Percentiles rank a stretch among this genome's conserved stretches.
Evolutionary conservation across 345 rosid genomes (phyloP).

Genomic region (Ceriops zippeliana): DNA sequence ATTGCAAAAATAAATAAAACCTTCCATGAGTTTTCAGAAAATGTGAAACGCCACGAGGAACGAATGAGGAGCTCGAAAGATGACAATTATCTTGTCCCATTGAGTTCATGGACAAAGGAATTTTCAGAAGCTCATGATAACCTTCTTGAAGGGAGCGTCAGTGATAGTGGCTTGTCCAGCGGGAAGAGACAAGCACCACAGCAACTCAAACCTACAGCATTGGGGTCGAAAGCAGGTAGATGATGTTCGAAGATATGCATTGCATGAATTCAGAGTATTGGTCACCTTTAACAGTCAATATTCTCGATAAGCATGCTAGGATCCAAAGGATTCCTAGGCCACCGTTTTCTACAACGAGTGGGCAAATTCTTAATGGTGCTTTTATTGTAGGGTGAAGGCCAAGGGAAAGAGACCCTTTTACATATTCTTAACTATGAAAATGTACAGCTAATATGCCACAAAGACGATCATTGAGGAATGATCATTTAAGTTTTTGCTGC

Average conservation of each 20-base stretch:
- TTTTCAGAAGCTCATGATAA: slow-evolving; percentile 76
- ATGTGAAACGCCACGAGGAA: slow-evolving; percentile 74
- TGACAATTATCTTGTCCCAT: slow-evolving; percentile 76
- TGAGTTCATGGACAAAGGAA: slow-evolving; percentile 70
- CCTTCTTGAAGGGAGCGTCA: slow-evolving; percentile 65
- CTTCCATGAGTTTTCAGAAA: slow-evolving; percentile 81
- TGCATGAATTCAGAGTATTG: not conserved
- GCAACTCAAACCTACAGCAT: slow-evolving; percentile 38
- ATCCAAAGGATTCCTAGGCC: not conserved
- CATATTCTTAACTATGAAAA: slow-evolving; percentile 15
- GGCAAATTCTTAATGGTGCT: not conserved
- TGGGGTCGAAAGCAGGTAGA: slow-evolving; percentile 39
- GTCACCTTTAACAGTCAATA: not conserved
- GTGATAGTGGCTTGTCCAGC: slow-evolving; percentile 75
- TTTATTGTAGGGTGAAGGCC: slow-evolving; percentile 13
- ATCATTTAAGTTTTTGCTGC: not conserved
- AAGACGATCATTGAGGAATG: not conserved
- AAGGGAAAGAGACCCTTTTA: not conserved
- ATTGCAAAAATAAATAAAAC: slow-evolving; percentile 81
- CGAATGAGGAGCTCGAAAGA: slow-evolving; percentile 67
- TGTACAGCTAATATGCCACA: slow-evolving; percentile 22
- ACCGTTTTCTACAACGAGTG: not conserved
- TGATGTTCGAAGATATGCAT: slow-evolving; percentile 13
- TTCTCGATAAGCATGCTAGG: slow-evolving; percentile 14
- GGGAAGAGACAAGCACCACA: slow-evolving; percentile 43